Evolutionary conservation across 768 basidiomycete species (phyloP), one percentile per base, ranked within the genome.

Genomic region (Lactarius evosmus): DNA sequence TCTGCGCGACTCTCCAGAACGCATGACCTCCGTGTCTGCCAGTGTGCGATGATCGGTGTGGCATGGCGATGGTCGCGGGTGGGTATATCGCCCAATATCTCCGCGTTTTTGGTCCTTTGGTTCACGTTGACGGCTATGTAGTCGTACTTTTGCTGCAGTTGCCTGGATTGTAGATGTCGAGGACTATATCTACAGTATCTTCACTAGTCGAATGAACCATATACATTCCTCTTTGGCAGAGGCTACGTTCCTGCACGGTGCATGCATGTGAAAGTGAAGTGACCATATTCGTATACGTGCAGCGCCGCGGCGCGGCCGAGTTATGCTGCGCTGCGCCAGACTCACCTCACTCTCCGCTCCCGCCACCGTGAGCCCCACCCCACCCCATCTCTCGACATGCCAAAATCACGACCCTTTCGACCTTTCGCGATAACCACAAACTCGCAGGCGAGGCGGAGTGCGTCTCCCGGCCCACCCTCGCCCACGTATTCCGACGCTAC

Each of bases 401-500:
- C 84, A 78, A 79, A 80, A 66, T 77, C 85, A 70, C 82, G 82
- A 66, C 85, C 85, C 17, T 78, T 89, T 32, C 83, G 81, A 65
- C 77, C 78, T 32, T 75, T 87, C 34, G 73, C 82, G 9, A 72
- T 85, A 27, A n/a, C 27, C 7, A 61, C 66, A 30, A 62, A 36
- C 46, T 19, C 77, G 60, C 70, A 53, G 46, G 63, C 76, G 34
- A 68, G 69, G 58, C 78, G 80, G 60, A 77, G 74, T 58, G 72
- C 77, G 4, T 83, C 85, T 7, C 80, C 85, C 59, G 75, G 78
- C 40, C 86, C 89, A 60, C 89, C 90, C 2, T 94, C 92, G 29
- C 92, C 92, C 58, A 91, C 92, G 3, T 91, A 89, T 76, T 88
- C 90, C 33, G 91, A 93, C 22, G 78, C 83, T 27, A 94, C 93